phyloP scores from a whole-genome alignment of 2,329 filamentous ascomycete species.

The Magnaporthiopsis rhizophila region DNA sequence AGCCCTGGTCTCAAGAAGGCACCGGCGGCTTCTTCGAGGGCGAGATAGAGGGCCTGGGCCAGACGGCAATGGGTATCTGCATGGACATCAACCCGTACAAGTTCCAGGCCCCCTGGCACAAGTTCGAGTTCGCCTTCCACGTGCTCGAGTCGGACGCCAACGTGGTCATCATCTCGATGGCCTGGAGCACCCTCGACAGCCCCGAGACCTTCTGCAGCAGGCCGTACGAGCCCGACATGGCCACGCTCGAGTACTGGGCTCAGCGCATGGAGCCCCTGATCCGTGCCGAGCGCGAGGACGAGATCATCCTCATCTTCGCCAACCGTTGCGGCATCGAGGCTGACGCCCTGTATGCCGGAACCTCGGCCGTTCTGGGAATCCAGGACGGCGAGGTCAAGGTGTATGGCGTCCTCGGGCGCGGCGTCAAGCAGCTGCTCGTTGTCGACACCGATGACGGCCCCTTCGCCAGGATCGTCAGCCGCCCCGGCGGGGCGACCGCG shows the following conservation, averaged over 20 bases:
- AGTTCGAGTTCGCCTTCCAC: constrained; percentile 47
- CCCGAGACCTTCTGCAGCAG: constrained; percentile 34
- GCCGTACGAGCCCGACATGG: constrained; percentile 57
- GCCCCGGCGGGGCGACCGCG: constrained; percentile 1
- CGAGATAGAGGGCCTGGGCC: constrained; percentile 38
- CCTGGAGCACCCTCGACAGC: constrained; percentile 60
- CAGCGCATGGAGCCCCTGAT: constrained; percentile 61
- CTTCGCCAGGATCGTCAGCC: constrained; percentile 33
- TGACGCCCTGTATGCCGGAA: constrained; percentile 63
- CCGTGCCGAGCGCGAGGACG: constrained; percentile 38
- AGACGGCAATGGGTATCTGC: constrained; percentile 53
- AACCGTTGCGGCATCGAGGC: constrained; percentile 64
- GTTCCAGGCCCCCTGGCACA: constrained; percentile 40
- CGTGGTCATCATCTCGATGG: constrained; percentile 66
- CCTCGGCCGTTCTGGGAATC: constrained; percentile 62
- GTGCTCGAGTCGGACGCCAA: constrained; percentile 48
- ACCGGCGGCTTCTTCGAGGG: constrained; percentile 39
- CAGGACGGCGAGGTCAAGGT: constrained; percentile 56
- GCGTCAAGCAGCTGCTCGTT: constrained; percentile 58
- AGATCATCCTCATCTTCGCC: constrained; percentile 61
- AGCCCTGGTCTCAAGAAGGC: constrained; percentile 53
- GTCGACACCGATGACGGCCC: constrained; percentile 50
- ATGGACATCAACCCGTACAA: constrained; percentile 33
- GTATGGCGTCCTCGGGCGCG: constrained; percentile 64
- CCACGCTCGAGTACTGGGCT: constrained; percentile 70